Percentiles rank a stretch among this genome's conserved stretches.
Evolutionary conservation across 169 alveolate genomes (phyloP).

Genomic region (Plasmodium coatneyi): DNA sequence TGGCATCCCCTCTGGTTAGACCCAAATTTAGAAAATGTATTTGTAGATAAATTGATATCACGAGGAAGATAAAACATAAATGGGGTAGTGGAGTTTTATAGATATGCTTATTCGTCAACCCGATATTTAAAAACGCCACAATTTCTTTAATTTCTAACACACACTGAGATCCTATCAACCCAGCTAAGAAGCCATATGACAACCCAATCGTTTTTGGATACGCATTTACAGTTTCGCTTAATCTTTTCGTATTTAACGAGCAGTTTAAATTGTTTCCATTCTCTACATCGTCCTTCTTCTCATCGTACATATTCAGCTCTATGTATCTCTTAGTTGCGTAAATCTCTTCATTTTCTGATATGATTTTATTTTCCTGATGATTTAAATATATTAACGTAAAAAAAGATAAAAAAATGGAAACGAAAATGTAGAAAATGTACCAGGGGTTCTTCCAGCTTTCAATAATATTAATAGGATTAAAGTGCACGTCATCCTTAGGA

Average conservation of each 20-base stretch:
- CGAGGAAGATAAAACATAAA: slow-evolving; percentile 81
- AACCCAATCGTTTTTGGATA: slow-evolving; percentile 82
- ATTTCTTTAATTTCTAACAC: slow-evolving; percentile 88
- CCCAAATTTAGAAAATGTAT: slow-evolving; percentile 88
- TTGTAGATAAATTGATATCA: slow-evolving; percentile 85
- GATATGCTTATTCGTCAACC: slow-evolving; percentile 73
- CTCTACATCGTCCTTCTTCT: slow-evolving; percentile 32
- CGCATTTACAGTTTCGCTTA: slow-evolving; percentile 52
- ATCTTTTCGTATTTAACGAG: slow-evolving; percentile 31
- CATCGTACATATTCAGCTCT: slow-evolving; percentile 74
- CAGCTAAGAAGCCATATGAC: slow-evolving; percentile 88
- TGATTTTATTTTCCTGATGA: slow-evolving; percentile 79
- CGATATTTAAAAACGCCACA: slow-evolving; percentile 81
- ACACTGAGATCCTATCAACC: slow-evolving; percentile 88
- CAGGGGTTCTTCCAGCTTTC: slow-evolving; percentile 89
- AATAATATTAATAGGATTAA: slow-evolving; percentile 75
- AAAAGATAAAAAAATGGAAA: slow-evolving; percentile 81
- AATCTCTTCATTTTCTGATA: slow-evolving; percentile 78
- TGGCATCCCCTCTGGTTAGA: slow-evolving; percentile 88
- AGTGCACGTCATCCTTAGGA: slow-evolving; percentile 25
- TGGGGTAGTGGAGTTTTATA: slow-evolving; percentile 84
- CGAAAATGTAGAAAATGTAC: slow-evolving; percentile 82
- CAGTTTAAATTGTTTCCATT: slow-evolving; percentile 48
- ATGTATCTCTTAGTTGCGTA: slow-evolving; percentile 78
- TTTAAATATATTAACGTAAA: slow-evolving; percentile 82